phyloP scores from a whole-genome alignment of 1,284 basidiomycete genomes.

The Apiotrichum laibachii region DNA sequence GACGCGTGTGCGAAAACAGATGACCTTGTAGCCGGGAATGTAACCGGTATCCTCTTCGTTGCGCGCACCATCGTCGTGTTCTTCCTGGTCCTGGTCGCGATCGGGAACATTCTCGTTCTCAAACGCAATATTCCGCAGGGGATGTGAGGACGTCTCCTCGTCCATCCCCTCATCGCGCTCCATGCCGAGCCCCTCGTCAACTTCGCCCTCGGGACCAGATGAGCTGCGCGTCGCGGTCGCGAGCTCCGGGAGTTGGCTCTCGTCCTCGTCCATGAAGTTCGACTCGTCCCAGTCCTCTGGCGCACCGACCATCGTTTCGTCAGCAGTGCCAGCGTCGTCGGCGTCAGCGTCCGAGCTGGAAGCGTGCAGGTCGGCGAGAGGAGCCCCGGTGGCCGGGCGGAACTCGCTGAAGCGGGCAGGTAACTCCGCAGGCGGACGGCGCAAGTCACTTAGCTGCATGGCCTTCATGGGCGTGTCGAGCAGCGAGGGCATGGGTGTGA shows the following conservation, averaged over 20 bases:
- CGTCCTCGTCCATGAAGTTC: constrained; percentile 12
- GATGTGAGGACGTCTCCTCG: constrained; percentile 15
- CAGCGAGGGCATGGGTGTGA: not conserved
- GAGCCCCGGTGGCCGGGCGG: too few species aligned
- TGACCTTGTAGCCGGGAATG: constrained; percentile 27
- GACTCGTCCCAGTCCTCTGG: constrained; percentile 22
- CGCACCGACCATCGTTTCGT: constrained; percentile 23
- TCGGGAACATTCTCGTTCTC: constrained; percentile 36
- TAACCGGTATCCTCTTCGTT: constrained; percentile 18
- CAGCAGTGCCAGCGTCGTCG: not conserved
- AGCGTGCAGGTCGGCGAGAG: too few species aligned
- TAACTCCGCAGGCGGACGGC: too few species aligned
- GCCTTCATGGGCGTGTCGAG: not conserved
- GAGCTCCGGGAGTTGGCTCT: too few species aligned
- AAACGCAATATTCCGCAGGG: constrained; percentile 25
- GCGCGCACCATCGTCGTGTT: constrained; percentile 10
- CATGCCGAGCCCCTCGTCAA: not conserved
- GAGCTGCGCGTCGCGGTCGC: not conserved
- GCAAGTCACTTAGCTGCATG: not conserved
- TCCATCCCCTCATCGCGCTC: not conserved
- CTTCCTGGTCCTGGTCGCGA: constrained; percentile 41
- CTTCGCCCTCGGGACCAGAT: not conserved
- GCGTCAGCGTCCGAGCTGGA: not conserved
- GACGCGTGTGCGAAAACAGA: constrained; percentile 29
- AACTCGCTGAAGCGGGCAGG: too few species aligned